These are phyloP conservation scores for Trichoderma atroviride DNA, from an alignment of 2,329 filamentous ascomycete genomes.

Conservation along the genomic window DNA sequence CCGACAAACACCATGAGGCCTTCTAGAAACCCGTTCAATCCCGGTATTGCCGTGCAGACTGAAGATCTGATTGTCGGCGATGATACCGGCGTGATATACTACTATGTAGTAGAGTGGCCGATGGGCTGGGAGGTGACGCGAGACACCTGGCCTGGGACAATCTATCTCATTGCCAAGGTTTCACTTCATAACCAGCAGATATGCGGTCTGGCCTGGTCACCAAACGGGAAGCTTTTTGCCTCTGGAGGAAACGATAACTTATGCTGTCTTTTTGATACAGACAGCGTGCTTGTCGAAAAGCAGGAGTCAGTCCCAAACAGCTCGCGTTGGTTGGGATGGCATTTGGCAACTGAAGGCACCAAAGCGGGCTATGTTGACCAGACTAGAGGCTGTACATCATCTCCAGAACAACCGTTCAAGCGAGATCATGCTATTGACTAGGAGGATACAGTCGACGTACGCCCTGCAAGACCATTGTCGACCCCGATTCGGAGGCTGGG, in stretches of 20 bases:
- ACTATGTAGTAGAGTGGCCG: conserved; percentile 89
- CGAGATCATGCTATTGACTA: conserved; percentile 10
- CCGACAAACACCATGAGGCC: conserved; percentile 59
- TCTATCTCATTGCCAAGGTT: conserved; percentile 77
- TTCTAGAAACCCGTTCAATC: conserved; percentile 53
- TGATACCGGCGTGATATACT: conserved; percentile 78
- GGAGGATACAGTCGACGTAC: conserved; percentile 34
- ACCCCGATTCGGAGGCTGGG: conserved; percentile 52
- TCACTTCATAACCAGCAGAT: conserved; percentile 84
- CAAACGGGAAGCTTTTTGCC: conserved; percentile 74
- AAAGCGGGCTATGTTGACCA: not conserved
- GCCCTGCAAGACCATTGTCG: conserved; percentile 35
- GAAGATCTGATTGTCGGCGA: conserved; percentile 90
- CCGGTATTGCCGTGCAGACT: conserved; percentile 59
- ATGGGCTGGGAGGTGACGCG: conserved; percentile 61
- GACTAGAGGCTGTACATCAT: not conserved
- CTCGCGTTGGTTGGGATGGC: conserved; percentile 6
- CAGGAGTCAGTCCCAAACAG: conserved; percentile 9
- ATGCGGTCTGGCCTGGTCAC: conserved; percentile 89
- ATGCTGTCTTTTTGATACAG: conserved; percentile 77
- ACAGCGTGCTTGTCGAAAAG: conserved; percentile 52
- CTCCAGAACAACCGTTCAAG: not conserved
- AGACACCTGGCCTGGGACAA: conserved; percentile 74
- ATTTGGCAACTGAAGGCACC: not conserved
- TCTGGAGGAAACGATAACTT: conserved; percentile 92